phyloP scores from a whole-genome alignment of 768 basidiomycete genomes.

The Boletus eberwhitei region DNA sequence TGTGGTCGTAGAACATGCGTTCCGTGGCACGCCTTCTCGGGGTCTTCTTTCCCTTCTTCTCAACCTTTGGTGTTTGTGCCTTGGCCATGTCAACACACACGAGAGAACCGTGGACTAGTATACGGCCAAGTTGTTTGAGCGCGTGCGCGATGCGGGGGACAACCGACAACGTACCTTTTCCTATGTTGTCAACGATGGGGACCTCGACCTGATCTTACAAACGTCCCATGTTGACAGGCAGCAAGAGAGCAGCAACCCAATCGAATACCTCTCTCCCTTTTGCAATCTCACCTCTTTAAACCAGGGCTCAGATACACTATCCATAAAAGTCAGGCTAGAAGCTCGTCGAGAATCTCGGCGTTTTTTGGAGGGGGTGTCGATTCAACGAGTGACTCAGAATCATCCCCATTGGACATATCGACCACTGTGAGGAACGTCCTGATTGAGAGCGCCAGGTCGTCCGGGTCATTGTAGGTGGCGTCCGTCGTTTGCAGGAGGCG shows the following conservation, averaged over 20 bases:
- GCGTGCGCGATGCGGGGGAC: conserved; percentile 1
- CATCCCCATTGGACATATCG: not conserved
- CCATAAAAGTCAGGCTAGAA: conserved; percentile 66
- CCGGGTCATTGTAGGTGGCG: no score
- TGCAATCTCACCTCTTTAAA: conserved; percentile 30
- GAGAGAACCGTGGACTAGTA: conserved; percentile 93
- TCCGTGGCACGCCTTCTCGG: conserved; percentile 98
- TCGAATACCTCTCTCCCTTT: conserved; percentile 39
- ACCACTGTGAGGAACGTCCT: not conserved
- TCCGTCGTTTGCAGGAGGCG: no score
- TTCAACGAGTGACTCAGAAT: not conserved
- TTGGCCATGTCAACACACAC: conserved; percentile 99
- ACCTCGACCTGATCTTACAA: conserved; percentile 10
- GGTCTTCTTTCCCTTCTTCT: conserved; percentile 97
- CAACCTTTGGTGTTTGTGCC: conserved; percentile 96
- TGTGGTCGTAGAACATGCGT: conserved; percentile 87
- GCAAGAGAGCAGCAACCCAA: conserved; percentile 35
- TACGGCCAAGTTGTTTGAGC: not conserved
- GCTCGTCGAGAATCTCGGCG: conserved; percentile 58
- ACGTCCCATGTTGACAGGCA: not conserved
- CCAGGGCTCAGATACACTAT: conserved; percentile 51
- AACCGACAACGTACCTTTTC: conserved; percentile 51
- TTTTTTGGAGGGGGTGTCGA: conserved; percentile 41
- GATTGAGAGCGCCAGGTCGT: no score
- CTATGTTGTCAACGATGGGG: conserved; percentile 61